Conservation (phyloP, 768 basidiomycete genomes). For the Clitopilus hobsonii region DNA sequence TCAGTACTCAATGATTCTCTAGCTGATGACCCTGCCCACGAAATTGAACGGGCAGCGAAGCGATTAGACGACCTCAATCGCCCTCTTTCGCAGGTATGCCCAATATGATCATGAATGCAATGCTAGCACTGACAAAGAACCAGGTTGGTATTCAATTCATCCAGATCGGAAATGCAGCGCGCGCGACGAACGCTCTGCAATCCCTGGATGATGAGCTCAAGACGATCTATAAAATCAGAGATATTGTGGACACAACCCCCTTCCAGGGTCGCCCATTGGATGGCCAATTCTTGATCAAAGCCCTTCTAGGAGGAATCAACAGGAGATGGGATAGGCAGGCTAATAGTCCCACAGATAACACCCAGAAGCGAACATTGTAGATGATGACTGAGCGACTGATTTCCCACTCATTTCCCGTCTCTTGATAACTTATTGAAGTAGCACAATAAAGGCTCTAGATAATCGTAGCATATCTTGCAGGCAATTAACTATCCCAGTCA, state of each 20-base stretch:
- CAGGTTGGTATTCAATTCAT: slow-evolving; percentile 71
- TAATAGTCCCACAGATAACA: not conserved
- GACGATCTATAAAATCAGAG: slow-evolving; percentile 37
- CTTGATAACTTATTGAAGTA: too few relatives aligned
- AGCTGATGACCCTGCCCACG: slow-evolving; percentile 49
- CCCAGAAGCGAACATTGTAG: not conserved
- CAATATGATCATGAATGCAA: too few relatives aligned
- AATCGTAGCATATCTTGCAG: too few relatives aligned
- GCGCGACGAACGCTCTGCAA: slow-evolving; percentile 37
- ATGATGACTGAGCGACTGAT: too few relatives aligned
- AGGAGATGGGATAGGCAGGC: slow-evolving; percentile 24
- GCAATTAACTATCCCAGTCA: slow-evolving; percentile 66
- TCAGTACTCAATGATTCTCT: not conserved
- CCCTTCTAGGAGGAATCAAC: slow-evolving; percentile 64
- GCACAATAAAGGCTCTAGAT: too few relatives aligned
- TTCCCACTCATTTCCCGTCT: too few relatives aligned
- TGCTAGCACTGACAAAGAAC: not conserved
- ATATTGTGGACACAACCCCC: slow-evolving; percentile 70
- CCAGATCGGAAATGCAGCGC: slow-evolving; percentile 52
- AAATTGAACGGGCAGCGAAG: slow-evolving; percentile 41
- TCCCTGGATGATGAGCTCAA: slow-evolving; percentile 57
- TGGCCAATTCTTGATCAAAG: slow-evolving; percentile 51
- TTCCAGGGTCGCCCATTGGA: slow-evolving; percentile 39
- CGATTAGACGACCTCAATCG: slow-evolving; percentile 48
- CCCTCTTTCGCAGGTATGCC: slow-evolving; percentile 47